A percentile compares a stretch with the other conserved stretches of the same genome.
phyloP scores from a whole-genome alignment of 2,329 filamentous ascomycete species.

The Talaromyces sp. region DNA sequence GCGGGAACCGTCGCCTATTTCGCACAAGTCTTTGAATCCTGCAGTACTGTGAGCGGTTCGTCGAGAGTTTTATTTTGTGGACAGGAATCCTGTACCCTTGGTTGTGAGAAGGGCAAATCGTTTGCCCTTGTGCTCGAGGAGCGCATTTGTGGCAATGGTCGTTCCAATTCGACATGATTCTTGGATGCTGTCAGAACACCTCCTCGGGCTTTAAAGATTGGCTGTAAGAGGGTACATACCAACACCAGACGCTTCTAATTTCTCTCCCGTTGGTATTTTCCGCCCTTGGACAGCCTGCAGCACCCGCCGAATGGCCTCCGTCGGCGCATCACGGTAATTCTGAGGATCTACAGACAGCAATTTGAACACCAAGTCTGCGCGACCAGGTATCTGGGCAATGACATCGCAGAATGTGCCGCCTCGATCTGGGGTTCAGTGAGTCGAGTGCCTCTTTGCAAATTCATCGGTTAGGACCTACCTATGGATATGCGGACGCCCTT shows the following conservation, averaged over 20 bases:
- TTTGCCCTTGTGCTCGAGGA: constrained; percentile 82
- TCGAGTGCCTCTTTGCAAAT: background rate
- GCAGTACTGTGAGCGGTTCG: background rate
- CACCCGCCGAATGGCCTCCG: constrained; percentile 77
- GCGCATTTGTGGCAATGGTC: constrained; percentile 84
- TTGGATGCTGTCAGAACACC: background rate
- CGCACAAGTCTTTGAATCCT: constrained; percentile 72
- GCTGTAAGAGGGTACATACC: constrained; percentile 34
- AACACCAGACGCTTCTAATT: constrained; percentile 16
- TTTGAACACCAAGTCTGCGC: constrained; percentile 29
- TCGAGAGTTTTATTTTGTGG: no score
- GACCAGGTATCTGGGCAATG: constrained; percentile 25
- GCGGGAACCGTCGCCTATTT: constrained; percentile 81
- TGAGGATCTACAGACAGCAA: constrained; percentile 30
- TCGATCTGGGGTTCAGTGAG: constrained; percentile 18
- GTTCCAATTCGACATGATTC: constrained; percentile 72
- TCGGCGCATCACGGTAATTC: constrained; percentile 51
- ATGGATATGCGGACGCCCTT: background rate
- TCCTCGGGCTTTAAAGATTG: no score
- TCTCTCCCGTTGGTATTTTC: constrained; percentile 21
- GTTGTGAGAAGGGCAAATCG: constrained; percentile 80
- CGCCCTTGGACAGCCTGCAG: constrained; percentile 43
- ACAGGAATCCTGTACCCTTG: constrained; percentile 36
- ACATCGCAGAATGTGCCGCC: constrained; percentile 33
- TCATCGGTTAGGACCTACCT: background rate